Evolutionary conservation across 305 asterid genomes (phyloP).

Genomic region (Plantago coronopus): DNA sequence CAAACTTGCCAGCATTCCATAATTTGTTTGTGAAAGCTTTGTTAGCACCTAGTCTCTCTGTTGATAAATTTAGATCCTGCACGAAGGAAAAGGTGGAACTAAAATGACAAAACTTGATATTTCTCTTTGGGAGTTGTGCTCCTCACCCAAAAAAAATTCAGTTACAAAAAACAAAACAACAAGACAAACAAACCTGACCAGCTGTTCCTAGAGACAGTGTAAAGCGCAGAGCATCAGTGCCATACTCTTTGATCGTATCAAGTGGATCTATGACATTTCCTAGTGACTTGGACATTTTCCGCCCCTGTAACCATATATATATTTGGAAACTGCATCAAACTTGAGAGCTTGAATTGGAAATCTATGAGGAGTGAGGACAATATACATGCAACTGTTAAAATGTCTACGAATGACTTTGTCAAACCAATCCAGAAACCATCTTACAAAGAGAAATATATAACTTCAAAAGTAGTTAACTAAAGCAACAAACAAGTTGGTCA

Average conservation of each 20-base stretch:
- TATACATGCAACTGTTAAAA: background rate
- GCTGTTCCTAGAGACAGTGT: constrained; percentile 93
- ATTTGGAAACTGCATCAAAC: constrained; percentile 23
- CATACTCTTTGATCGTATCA: constrained; percentile 81
- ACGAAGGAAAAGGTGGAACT: constrained; percentile 19
- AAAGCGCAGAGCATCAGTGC: constrained; percentile 93
- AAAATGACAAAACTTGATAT: constrained; percentile 14
- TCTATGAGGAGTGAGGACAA: constrained; percentile 5
- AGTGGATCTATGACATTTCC: constrained; percentile 94
- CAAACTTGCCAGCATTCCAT: constrained; percentile 98
- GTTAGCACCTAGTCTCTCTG: constrained; percentile 77
- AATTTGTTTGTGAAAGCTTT: constrained; percentile 97
- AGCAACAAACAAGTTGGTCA: background rate
- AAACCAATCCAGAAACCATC: background rate
- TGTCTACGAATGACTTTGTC: background rate
- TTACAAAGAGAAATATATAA: background rate
- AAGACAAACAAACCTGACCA: constrained; percentile 74
- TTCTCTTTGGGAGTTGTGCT: background rate
- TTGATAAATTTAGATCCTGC: constrained; percentile 88
- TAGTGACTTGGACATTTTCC: constrained; percentile 93
- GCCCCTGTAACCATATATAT: constrained; percentile 56
- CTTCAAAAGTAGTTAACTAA: background rate
- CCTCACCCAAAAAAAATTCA: constrained; percentile 6
- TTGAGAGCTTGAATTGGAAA: constrained; percentile 19
- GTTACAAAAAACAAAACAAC: too few relatives aligned